phyloP scores from a whole-genome alignment of 345 rosid species.

The Lumnitzera littorea region DNA sequence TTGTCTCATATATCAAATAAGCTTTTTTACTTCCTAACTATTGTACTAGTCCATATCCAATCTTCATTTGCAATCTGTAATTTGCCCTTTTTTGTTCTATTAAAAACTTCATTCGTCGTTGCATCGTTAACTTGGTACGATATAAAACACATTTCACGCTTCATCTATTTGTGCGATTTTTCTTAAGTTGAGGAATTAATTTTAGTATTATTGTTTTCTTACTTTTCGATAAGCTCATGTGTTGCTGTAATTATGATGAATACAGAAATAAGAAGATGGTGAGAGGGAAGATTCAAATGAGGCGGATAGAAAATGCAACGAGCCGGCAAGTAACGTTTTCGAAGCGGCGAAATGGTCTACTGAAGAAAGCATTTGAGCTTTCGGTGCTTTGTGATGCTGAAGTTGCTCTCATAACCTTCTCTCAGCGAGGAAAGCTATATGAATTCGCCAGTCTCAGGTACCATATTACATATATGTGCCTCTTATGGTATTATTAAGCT shows the following conservation, averaged over 20 bases:
- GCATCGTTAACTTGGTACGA: not conserved
- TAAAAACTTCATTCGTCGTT: not conserved
- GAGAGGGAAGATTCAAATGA: conserved; percentile 75
- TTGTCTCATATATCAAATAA: no score
- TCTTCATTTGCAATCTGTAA: no score
- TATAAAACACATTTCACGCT: no score
- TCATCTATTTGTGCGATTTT: not conserved
- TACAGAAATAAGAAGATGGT: conserved; percentile 33
- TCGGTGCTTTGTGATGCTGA: conserved; percentile 80
- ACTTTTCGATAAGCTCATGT: not conserved
- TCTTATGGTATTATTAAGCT: not conserved
- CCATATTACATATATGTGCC: not conserved
- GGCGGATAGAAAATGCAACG: conserved; percentile 67
- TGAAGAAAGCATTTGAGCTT: conserved; percentile 73
- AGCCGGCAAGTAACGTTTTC: conserved; percentile 83
- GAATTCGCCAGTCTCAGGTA: conserved; percentile 65
- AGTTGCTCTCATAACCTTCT: conserved; percentile 68
- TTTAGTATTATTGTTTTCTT: not conserved
- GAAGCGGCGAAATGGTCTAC: conserved; percentile 62
- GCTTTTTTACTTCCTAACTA: no score
- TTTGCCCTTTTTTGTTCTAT: not conserved
- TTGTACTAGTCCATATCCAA: no score
- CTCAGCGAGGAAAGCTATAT: conserved; percentile 60
- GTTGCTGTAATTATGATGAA: not conserved
- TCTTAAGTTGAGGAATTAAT: not conserved